phyloP scores from a whole-genome alignment of 768 basidiomycete genomes.

The Termitomyces sp. region DNA sequence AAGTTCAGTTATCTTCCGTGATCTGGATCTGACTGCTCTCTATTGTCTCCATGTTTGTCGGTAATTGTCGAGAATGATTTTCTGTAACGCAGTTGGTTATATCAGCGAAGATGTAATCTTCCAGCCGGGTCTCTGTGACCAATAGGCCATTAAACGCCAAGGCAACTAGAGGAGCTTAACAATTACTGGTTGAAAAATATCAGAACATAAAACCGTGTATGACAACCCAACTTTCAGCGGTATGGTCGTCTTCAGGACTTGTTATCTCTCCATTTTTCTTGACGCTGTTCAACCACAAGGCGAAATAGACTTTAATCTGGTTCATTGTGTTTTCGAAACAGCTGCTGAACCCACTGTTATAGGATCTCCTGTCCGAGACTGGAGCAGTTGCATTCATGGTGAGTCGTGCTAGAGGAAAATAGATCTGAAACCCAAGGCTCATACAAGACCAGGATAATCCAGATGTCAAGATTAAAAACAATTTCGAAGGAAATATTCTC shows the following conservation, averaged over 20 bases:
- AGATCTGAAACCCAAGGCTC: not conserved
- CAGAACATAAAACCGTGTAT: conserved; percentile 21
- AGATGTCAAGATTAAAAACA: conserved; percentile 33
- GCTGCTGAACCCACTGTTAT: not conserved
- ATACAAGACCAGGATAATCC: conserved; percentile 38
- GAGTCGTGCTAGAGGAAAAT: no score
- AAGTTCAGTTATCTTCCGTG: not conserved
- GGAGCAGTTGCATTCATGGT: conserved; percentile 33
- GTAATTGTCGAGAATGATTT: conserved; percentile 39
- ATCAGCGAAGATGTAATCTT: conserved; percentile 41
- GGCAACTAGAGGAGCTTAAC: conserved; percentile 26
- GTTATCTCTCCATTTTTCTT: conserved; percentile 39
- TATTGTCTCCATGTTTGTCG: conserved; percentile 18
- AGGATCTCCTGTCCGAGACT: conserved; percentile 14
- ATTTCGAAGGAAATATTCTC: conserved; percentile 35
- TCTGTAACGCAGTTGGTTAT: conserved; percentile 47
- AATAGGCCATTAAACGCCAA: conserved; percentile 31
- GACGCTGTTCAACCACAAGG: conserved; percentile 34
- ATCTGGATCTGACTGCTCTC: not conserved
- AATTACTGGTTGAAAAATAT: conserved; percentile 26
- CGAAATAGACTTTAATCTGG: conserved; percentile 22
- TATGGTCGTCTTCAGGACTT: conserved; percentile 23
- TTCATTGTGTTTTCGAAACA: not conserved
- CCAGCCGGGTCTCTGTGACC: conserved; percentile 44
- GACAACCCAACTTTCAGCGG: not conserved